These are phyloP conservation scores for Cordyceps farinosa DNA, from an alignment of 2,329 filamentous ascomycete genomes.

Conservation along the genomic window DNA sequence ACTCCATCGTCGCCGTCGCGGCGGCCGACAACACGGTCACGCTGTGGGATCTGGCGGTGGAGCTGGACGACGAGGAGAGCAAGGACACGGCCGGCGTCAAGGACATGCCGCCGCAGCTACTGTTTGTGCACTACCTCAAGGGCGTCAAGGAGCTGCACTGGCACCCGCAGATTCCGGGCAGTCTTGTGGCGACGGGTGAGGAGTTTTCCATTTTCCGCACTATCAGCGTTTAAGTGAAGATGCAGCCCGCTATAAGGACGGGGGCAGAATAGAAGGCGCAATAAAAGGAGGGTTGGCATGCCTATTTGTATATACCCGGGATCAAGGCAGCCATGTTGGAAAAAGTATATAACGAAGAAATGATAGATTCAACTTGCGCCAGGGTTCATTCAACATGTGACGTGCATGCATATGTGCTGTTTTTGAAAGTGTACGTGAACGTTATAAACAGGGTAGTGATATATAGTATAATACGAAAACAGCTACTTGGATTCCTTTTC, in stretches of 20 bases:
- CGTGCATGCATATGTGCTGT: not conserved
- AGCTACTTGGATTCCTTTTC: slow-evolving; percentile 11
- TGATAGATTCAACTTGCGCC: not conserved
- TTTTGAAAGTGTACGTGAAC: not conserved
- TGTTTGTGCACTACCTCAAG: slow-evolving; percentile 96
- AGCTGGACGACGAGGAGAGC: slow-evolving; percentile 95
- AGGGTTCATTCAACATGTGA: not conserved
- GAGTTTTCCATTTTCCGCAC: slow-evolving; percentile 84
- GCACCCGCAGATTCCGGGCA: slow-evolving; percentile 93
- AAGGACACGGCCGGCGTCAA: slow-evolving; percentile 81
- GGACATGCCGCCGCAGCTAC: slow-evolving; percentile 87
- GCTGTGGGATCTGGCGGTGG: slow-evolving; percentile 93
- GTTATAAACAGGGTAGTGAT: not conserved
- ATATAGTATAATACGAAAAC: not conserved
- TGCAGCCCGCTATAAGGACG: not conserved
- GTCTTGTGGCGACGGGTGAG: slow-evolving; percentile 83
- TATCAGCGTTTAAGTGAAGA: slow-evolving; percentile 63
- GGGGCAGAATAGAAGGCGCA: not conserved
- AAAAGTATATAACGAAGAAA: slow-evolving; percentile 5
- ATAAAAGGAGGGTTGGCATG: not conserved
- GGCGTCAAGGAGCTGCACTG: slow-evolving; percentile 95
- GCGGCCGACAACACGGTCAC: slow-evolving; percentile 93
- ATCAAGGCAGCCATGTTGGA: not conserved
- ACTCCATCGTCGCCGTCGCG: slow-evolving; percentile 90
- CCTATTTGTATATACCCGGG: slow-evolving; percentile 8